Conservation (phyloP, 176 grass and related monocot genomes). For the Oryza meridionalis region DNA sequence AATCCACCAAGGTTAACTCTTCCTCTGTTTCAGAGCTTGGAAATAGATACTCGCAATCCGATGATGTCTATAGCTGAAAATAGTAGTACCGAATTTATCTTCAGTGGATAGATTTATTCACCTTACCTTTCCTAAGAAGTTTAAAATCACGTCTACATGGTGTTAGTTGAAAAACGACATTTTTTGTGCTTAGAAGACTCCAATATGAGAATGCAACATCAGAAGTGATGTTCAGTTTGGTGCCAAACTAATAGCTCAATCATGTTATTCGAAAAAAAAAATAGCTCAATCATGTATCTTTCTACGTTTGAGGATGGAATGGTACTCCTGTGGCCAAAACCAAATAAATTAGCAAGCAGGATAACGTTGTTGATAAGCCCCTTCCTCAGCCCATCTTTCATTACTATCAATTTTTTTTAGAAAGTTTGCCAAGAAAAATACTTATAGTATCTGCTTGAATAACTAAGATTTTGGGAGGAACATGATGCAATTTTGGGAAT, state of each 20-base stretch:
- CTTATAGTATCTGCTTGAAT: not conserved
- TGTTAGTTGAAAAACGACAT: not conserved
- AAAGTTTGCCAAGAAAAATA: not conserved
- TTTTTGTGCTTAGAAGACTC: not conserved
- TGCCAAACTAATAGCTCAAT: constrained; percentile 23
- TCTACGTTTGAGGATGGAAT: constrained; percentile 11
- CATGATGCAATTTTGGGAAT: not conserved
- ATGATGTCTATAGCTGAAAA: not conserved
- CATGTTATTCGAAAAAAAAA: no score
- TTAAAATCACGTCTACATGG: not conserved
- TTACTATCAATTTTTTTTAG: not conserved
- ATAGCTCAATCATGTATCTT: not conserved
- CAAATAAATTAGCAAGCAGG: not conserved
- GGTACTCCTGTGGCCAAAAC: constrained; percentile 18
- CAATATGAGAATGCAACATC: constrained; percentile 3
- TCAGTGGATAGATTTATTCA: not conserved
- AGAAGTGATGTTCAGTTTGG: constrained; percentile 25
- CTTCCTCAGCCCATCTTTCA: constrained; percentile 3
- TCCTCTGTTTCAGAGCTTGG: not conserved
- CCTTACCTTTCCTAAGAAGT: not conserved
- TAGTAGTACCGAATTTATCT: not conserved
- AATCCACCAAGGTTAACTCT: constrained; percentile 80
- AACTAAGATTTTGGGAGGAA: not conserved
- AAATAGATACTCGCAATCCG: not conserved
- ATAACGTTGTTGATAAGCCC: constrained; percentile 15